These are phyloP conservation scores for Eucommia ulmoides DNA, from an alignment of 257 asterid genomes.

Conservation along the genomic window DNA sequence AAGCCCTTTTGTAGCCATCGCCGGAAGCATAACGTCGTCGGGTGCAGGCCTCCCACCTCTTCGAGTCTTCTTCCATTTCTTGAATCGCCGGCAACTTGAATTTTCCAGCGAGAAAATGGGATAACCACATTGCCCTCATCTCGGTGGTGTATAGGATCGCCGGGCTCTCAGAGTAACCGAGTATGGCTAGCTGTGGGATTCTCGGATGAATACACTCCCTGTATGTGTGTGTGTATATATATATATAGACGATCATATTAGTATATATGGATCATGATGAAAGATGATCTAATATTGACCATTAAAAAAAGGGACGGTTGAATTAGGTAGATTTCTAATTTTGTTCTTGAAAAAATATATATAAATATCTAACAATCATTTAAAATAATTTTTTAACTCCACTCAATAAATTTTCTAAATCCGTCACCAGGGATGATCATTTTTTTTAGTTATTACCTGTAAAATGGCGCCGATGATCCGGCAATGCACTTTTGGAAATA, in stretches of 20 bases:
- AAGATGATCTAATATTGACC: too few species aligned
- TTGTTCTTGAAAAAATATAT: too few species aligned
- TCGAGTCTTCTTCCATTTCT: conserved; percentile 38
- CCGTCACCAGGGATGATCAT: too few species aligned
- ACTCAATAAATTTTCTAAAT: too few species aligned
- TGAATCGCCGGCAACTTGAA: conserved; percentile 23
- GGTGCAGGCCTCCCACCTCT: conserved; percentile 30
- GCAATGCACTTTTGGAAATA: conserved; percentile 32
- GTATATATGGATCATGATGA: not conserved
- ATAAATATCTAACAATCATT: too few species aligned
- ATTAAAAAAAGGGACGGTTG: too few species aligned
- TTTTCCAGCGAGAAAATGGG: conserved; percentile 38
- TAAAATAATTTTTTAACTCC: too few species aligned
- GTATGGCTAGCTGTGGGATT: conserved; percentile 45
- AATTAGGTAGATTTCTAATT: too few species aligned
- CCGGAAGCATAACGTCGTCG: not conserved
- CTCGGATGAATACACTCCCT: conserved; percentile 57
- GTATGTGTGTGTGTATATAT: not conserved
- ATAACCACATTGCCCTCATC: conserved; percentile 42
- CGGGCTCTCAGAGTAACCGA: conserved; percentile 51
- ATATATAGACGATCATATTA: not conserved
- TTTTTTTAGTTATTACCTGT: too few species aligned
- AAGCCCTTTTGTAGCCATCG: conserved; percentile 31
- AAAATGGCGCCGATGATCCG: conserved; percentile 42
- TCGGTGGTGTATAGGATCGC: conserved; percentile 36